phyloP scores from a whole-genome alignment of 306 rosid species.

The Quercus suber region DNA sequence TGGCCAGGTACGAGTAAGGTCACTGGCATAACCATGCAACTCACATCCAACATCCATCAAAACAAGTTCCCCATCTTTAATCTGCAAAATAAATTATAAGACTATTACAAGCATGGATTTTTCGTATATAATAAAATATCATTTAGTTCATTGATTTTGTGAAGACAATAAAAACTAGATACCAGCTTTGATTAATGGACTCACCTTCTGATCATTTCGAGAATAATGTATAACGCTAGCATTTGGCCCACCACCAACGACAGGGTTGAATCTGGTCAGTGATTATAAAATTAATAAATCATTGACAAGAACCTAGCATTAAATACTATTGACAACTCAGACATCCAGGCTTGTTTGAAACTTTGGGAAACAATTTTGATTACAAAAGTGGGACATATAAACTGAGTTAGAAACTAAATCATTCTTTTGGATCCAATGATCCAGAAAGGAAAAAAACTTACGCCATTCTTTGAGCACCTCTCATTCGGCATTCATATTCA shows the following conservation, averaged over 20 bases:
- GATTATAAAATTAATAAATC: constrained; percentile 19
- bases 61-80: constrained; percentile 84
- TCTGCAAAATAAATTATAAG: constrained; percentile 46
- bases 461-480: constrained; percentile 98
- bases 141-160: neutral
- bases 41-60: constrained; percentile 98
- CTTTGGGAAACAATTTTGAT: constrained; percentile 1
- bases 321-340: constrained; percentile 3
- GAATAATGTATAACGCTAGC: constrained; percentile 85
- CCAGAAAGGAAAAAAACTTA: constrained; percentile 38
- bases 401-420: neutral
- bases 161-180: neutral
- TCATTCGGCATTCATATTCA: constrained; percentile 91
- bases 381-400: constrained; percentile 10
- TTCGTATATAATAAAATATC: constrained; percentile 1
- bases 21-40: constrained; percentile 85
- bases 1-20: constrained; percentile 97
- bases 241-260: constrained; percentile 94
- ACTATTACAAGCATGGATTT: constrained; percentile 5
- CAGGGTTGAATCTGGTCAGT: constrained; percentile 79
- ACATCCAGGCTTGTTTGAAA: constrained; percentile 20
- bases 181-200: constrained; percentile 18
- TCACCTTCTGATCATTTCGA: constrained; percentile 89
- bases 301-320: constrained; percentile 9
- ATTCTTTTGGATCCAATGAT: constrained; percentile 16